Base-by-base conservation (phyloP, 306 rosid genomes). In the Quercus berberidifolia region DNA sequence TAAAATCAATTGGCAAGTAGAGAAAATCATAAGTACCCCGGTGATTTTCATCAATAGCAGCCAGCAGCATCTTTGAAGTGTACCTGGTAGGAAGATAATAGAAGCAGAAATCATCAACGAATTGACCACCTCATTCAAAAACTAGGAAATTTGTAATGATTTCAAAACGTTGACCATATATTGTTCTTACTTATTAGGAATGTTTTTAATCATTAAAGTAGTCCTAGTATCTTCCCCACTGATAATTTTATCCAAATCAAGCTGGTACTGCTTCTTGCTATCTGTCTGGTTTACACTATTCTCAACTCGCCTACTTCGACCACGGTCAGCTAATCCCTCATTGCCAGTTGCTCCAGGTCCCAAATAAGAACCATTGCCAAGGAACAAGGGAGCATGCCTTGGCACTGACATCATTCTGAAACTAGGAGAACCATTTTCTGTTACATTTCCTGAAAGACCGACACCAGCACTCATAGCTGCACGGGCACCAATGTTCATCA, bases 201-300 rank as follows among this genome's bases (percentile, higher is more conserved):
- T 94, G 81, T 94, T 94, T 87, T 92, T 94, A 54, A 94, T 91
- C 98, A 94, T 94, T 82, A 94, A 88, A 55, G 98, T 94, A 64
- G 98, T 92, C 91, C 98, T 94, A 56, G 79, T 60, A 85, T 94
- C 98, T 83, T 92, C 97, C 57, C 98, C 97, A 2, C 74, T 80
- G 73, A 87, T 52, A 77, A 94, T 94, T 87, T 88, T 90, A 38
- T 94, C 98, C 30, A 94, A 88, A 88, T 91, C 97, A 83, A 94
- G 97, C 86, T 92, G 98, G 86, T 91, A 94, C 83, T 87, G 92
- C 84, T 90, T 92, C 88, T 88, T 92, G 88, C 86, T 85, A 65
- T 94, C 98, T 13, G 87, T 64, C 74, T 84, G 96, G 85, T 62
- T 86, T 76, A 87, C 91, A 55, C 68, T 86, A 83, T 81, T 92